Percentiles rank a stretch among this genome's conserved stretches.
Evolutionary conservation across 768 basidiomycete genomes (phyloP).

Genomic region (Suillus spraguei): DNA sequence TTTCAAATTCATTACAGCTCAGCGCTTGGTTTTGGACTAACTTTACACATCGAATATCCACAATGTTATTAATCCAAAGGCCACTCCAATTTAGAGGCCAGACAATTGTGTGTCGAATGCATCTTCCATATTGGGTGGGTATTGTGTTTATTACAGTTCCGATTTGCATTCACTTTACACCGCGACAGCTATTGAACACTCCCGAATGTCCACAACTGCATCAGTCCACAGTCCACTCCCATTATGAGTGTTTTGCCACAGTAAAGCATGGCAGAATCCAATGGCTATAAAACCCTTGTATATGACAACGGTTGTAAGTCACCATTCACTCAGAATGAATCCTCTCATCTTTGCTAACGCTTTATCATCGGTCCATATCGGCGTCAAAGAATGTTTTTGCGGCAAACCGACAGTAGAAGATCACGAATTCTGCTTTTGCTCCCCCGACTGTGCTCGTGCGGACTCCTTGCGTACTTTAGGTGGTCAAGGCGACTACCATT

Average conservation of each 20-base stretch:
- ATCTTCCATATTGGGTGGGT: neutral
- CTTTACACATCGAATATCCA: neutral
- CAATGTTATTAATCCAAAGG: neutral
- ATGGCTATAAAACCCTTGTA: neutral
- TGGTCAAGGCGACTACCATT: slow-evolving; percentile 22
- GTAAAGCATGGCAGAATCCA: neutral
- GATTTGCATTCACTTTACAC: neutral
- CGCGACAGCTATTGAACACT: neutral
- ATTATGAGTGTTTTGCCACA: neutral
- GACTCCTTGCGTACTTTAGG: slow-evolving; percentile 31
- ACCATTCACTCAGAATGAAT: neutral
- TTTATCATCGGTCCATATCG: slow-evolving; percentile 16
- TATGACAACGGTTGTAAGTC: neutral
- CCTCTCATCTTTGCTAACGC: slow-evolving; percentile 7
- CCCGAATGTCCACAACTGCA: neutral
- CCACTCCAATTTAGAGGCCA: neutral
- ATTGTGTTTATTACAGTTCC: neutral
- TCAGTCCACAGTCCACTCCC: neutral
- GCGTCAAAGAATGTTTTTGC: slow-evolving; percentile 24
- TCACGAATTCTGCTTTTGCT: slow-evolving; percentile 34
- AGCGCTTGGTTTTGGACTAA: neutral
- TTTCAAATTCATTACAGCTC: neutral
- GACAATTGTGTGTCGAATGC: neutral
- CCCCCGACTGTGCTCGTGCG: slow-evolving; percentile 26
- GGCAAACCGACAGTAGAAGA: slow-evolving; percentile 23